These are phyloP conservation scores for Blastomyces gilchristii DNA, from an alignment of 2,329 filamentous ascomycete species.

Conservation along the genomic window DNA sequence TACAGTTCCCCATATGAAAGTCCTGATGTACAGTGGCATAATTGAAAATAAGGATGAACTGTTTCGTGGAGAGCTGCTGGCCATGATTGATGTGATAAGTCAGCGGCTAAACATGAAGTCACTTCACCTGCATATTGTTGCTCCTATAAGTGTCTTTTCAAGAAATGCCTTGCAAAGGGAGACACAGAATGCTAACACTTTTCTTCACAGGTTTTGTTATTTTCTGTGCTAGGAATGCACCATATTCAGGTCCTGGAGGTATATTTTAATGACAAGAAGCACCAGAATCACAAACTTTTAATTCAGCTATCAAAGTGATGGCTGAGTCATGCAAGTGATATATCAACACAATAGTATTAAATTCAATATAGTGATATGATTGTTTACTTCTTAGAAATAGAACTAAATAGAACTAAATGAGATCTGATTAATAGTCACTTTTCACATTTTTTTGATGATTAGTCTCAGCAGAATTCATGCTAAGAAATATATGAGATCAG, in stretches of 20 bases:
- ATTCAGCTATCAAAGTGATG: constrained; percentile 9
- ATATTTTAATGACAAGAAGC: constrained; percentile 11
- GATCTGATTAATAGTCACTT: too few species aligned
- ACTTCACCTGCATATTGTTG: constrained; percentile 12
- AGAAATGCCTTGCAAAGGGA: not conserved
- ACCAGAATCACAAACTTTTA: constrained; percentile 7
- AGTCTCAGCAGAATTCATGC: too few species aligned
- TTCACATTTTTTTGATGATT: too few species aligned
- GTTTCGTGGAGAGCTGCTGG: constrained; percentile 12
- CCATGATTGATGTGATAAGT: constrained; percentile 12
- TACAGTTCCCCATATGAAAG: constrained; percentile 13
- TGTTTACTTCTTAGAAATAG: constrained; percentile 1
- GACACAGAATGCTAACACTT: constrained; percentile 2
- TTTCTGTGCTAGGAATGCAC: constrained; percentile 11
- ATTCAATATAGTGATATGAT: constrained; percentile 2
- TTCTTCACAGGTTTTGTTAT: constrained; percentile 10
- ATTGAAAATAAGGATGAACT: constrained; percentile 11
- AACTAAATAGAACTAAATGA: too few species aligned
- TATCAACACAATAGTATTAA: constrained; percentile 5
- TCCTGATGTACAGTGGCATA: constrained; percentile 10
- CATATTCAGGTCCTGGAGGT: constrained; percentile 13
- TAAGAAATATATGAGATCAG: too few species aligned
- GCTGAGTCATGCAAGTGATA: constrained; percentile 9
- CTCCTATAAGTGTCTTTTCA: constrained; percentile 9
- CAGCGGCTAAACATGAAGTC: constrained; percentile 5